A percentile compares a stretch with the other conserved stretches of the same genome.
Conservation (phyloP, 495 filamentous ascomycete species). For the Venustampulla echinocandica region DNA sequence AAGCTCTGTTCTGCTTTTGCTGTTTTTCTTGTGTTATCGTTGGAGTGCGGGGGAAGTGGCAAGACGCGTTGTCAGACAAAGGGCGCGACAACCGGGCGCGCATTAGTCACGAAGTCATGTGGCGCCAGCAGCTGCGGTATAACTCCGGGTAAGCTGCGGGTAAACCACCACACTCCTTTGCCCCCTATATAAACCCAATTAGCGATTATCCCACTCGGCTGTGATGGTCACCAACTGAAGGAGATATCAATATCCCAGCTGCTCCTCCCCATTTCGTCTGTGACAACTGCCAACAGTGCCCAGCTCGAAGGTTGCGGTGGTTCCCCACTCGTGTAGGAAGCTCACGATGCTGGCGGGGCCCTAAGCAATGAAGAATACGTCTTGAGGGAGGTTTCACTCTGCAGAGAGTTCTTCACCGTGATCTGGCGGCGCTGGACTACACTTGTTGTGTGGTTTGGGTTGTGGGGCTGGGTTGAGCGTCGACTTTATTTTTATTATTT, state of each 20-base stretch:
- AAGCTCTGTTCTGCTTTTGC: too few species aligned
- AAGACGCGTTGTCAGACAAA: slow-evolving; percentile 17
- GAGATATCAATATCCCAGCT: slow-evolving; percentile 20
- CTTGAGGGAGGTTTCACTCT: slow-evolving; percentile 29
- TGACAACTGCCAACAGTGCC: slow-evolving; percentile 20
- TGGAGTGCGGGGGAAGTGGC: not conserved
- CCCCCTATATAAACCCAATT: not conserved
- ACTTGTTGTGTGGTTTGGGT: slow-evolving; percentile 24
- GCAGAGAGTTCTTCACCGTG: slow-evolving; percentile 27
- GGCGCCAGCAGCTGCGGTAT: not conserved
- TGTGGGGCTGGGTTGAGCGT: slow-evolving; percentile 16
- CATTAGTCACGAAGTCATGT: slow-evolving; percentile 20
- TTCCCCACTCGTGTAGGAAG: slow-evolving; percentile 26
- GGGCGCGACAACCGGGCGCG: slow-evolving; percentile 15
- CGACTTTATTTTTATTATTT: slow-evolving; percentile 21
- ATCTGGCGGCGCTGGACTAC: slow-evolving; percentile 27
- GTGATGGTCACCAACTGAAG: slow-evolving; percentile 22
- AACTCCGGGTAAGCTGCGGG: not conserved
- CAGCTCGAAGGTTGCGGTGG: slow-evolving; percentile 26
- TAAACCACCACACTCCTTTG: not conserved
- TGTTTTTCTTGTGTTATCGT: not conserved
- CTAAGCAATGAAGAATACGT: slow-evolving; percentile 26
- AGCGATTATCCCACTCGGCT: too few species aligned
- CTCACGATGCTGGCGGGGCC: slow-evolving; percentile 25
- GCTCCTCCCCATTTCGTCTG: slow-evolving; percentile 17